These are phyloP conservation scores for Mycena filopes DNA, from an alignment of 768 basidiomycete genomes.

Conservation along the genomic window DNA sequence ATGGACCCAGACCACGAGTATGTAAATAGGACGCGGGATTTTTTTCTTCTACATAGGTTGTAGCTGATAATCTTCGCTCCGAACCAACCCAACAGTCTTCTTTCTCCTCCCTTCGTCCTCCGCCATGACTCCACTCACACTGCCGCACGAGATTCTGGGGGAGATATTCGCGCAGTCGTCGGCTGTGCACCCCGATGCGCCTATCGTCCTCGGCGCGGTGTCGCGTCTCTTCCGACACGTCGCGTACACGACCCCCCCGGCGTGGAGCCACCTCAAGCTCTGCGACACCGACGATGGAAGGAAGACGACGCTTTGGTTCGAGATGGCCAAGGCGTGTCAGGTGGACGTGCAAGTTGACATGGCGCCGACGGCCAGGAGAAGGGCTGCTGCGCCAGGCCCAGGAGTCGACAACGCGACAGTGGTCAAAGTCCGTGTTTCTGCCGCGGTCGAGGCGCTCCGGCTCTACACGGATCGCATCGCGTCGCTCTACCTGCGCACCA, in stretches of 20 bases:
- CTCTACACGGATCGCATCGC: slow-evolving; percentile 31
- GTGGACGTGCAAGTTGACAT: slow-evolving; percentile 38
- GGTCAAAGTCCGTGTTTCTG: neutral
- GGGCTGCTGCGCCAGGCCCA: too few relatives aligned
- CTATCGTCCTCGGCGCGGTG: slow-evolving; percentile 44
- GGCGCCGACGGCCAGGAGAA: slow-evolving; percentile 1
- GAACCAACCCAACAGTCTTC: neutral
- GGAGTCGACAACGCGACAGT: neutral
- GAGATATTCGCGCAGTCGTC: slow-evolving; percentile 46
- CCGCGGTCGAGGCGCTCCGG: slow-evolving; percentile 19
- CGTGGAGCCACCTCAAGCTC: slow-evolving; percentile 44
- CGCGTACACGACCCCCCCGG: slow-evolving; percentile 42
- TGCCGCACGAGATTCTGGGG: slow-evolving; percentile 49
- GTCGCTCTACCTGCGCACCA: slow-evolving; percentile 32
- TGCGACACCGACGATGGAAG: slow-evolving; percentile 27
- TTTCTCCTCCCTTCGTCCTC: neutral
- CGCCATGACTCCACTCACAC: neutral
- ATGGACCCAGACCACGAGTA: neutral
- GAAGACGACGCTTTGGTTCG: slow-evolving; percentile 47
- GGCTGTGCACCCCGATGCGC: slow-evolving; percentile 42
- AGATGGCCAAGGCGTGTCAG: slow-evolving; percentile 39
- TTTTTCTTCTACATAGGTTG: slow-evolving; percentile 6
- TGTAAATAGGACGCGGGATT: neutral
- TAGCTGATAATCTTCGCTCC: slow-evolving; percentile 10
- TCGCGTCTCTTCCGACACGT: slow-evolving; percentile 43